Evolutionary conservation across 2,329 filamentous ascomycete genomes (phyloP), one percentile per base, ranked within the genome.

Genomic region (Ophiostoma triangulosporum): DNA sequence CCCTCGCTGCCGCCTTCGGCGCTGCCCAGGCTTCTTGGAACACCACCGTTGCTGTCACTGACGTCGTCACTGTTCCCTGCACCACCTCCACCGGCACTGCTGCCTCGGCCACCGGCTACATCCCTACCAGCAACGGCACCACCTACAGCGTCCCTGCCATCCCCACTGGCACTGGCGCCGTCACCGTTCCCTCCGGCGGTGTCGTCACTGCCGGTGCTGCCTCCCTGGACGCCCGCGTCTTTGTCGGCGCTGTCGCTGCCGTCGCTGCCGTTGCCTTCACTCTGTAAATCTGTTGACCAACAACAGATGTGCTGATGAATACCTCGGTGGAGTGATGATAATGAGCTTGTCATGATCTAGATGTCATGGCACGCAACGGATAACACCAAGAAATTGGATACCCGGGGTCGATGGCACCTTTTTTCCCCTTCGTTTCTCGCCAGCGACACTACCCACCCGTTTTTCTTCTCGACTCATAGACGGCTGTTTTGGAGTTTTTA

Each of bases 251-350:
- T 14, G 55, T 36, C 26, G 58, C 57, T 4, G 58, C 55, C 22
- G 58, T 59, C 4, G 58, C 58, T 6, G 58, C 57, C 29, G 46
- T 58, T 45, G 58, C 57, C 27, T 57, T 59, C 48, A 46, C 55
- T 20, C 55, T 59, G 55, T 59, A 57, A 57, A 33, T 33, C 14
- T 20, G n/a, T 20, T 46, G 17, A 24, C 22, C 12, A 35, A 1
- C 14, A 35, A 11, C 15, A 35, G 14, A 22, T 27, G 20, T 40
- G 24, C 27, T 40, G 20, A 40, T 40, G 38, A 40, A 40, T 40
- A 40, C 38, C 38, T 40, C 38, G 38, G 38, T 40, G 14, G 32
- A n/a, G 27, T 48, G 31, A 35, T 35, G 27, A 51, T 29, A 17
- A 50, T 52, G 50, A 48, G 32, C 29, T 20, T 31, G 40, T 46